These are phyloP conservation scores for Komagataella mondaviorum DNA, from an alignment of 805 yeast genomes.

Conservation along the genomic window DNA sequence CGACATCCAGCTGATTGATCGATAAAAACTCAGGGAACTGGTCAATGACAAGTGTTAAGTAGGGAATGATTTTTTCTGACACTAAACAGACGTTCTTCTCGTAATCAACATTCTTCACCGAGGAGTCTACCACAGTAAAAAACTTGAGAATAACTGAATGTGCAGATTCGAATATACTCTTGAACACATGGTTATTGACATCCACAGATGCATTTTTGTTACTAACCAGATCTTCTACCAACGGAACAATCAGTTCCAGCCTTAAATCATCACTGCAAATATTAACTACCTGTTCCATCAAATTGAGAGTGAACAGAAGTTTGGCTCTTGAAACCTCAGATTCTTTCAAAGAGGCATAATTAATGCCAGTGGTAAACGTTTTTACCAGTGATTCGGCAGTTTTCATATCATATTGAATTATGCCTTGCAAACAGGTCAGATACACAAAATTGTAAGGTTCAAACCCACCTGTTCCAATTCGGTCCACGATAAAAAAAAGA, in stretches of 20 bases:
- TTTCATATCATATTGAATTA: constrained; percentile 14
- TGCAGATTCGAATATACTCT: constrained; percentile 38
- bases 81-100: constrained; percentile 9
- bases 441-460: constrained; percentile 50
- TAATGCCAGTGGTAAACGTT: constrained; percentile 14
- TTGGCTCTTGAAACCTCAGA: constrained; percentile 17
- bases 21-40: constrained; percentile 49
- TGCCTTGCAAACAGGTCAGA: constrained; percentile 29
- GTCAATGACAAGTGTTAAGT: constrained; percentile 29
- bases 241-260: constrained; percentile 11
- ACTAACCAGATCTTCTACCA: constrained; percentile 10
- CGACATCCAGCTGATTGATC: constrained; percentile 39
- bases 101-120: constrained; percentile 4
- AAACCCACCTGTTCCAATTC: constrained; percentile 53
- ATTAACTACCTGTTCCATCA: constrained; percentile 29
- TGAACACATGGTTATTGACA: constrained; percentile 8
- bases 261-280: constrained; percentile 21
- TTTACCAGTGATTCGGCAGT: constrained; percentile 15
- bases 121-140: constrained; percentile 11
- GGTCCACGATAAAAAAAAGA: constrained; percentile 31
- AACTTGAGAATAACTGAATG: constrained; percentile 42
- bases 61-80: constrained; percentile 15
- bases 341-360: constrained; percentile 16
- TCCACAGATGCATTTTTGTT: constrained; percentile 7
- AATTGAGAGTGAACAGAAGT: constrained; percentile 29